Base-by-base conservation (phyloP, 163 green algal species). In the Scenedesmus sp. region DNA sequence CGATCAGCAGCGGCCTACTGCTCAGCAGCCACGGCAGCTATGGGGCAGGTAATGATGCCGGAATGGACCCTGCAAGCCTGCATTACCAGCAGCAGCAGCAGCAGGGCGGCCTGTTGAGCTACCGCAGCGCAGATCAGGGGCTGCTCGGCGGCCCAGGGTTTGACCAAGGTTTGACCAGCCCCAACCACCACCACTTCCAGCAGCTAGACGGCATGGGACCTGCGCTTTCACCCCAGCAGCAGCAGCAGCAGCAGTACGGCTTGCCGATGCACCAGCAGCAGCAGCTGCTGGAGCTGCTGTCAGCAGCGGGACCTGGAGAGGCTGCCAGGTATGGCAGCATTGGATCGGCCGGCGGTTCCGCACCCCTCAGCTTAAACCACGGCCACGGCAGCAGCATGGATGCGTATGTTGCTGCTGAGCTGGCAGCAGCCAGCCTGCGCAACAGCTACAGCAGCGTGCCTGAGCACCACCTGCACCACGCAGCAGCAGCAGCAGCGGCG, bases 251-350 rank as follows among this genome's bases (percentile, higher is more conserved):
- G 64, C 20, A 82, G 3, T n/a, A 82, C 64, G 54, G 62, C 10
- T 64, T 70, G 86, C 66, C 52, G 74, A 7, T 87, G 74, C 87
- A 91, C 12, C 86, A 83, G 26, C 76, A 91, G 76, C 87, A 91
- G 87, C 87, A 91, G 87, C 87, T 91, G 87, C 74, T 91, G 13
- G 87, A 87, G 57, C 20, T 91, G 74, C 74, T 91, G 56, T 91
- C 87, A 60, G 87, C 87, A n/a, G 57, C 76, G 13, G 57, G 74
- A 5, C 55, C 87, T 55, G 87, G 57, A 1, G 87, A 91, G 81
- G 86, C 66, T 56, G 70, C 87, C 26, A 26, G 55, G 26, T 57
- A 12, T 3, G 76, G 56, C 26, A 55, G 87, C 26, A 26, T 87
- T 2, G 56, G 59, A 20, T 86, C 76, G 67, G 55, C 76, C 9